Evolutionary conservation across 306 rosid genomes (phyloP).

Genomic region (Vigna reflexopilosa): DNA sequence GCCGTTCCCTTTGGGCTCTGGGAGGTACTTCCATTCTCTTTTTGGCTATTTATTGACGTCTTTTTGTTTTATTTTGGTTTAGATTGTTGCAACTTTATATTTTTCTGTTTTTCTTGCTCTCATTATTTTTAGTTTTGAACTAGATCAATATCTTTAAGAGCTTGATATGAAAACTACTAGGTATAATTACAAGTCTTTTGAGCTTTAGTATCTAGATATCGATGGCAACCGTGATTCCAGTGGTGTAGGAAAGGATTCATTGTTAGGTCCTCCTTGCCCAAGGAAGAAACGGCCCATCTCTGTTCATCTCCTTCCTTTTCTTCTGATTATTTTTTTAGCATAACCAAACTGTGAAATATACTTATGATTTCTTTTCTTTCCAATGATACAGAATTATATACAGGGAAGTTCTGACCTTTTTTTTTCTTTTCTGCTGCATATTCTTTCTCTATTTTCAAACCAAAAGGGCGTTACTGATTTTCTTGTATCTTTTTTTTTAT

Average conservation of each 20-base stretch:
- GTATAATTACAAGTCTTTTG: conserved; percentile 18
- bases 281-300: neutral
- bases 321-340: neutral
- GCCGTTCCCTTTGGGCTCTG: conserved; percentile 96
- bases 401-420: neutral
- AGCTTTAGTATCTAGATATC: neutral
- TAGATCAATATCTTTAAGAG: neutral
- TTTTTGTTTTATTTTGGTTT: no score
- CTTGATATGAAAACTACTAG: conserved; percentile 4
- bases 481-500: no score
- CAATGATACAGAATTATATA: conserved; percentile 20
- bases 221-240: neutral
- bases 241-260: neutral
- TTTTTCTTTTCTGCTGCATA: neutral
- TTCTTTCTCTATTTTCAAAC: conserved; percentile 15
- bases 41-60: conserved; percentile 2
- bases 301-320: conserved; percentile 12
- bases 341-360: conserved; percentile 12
- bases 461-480: conserved; percentile 11
- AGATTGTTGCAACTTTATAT: conserved; percentile 19
- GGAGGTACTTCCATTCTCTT: conserved; percentile 74
- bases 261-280: neutral
- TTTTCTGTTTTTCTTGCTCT: conserved; percentile 28
- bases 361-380: neutral
- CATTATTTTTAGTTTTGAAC: conserved; percentile 33